Evolutionary conservation across 176 grass and related monocot genomes (phyloP).

Genomic region (Avena atlantica): DNA sequence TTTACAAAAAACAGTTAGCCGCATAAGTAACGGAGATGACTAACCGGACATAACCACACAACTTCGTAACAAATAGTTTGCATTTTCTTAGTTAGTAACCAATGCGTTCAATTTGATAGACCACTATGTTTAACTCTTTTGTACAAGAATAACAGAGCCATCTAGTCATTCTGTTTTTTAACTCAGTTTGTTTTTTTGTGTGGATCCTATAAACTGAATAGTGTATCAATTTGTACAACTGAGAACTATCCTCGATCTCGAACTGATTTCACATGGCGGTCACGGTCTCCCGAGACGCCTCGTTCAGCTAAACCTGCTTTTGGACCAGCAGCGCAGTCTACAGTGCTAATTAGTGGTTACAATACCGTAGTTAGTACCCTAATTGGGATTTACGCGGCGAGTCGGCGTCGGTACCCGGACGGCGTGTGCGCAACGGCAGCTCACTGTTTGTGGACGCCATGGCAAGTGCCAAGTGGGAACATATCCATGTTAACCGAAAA

Average conservation of each 20-base stretch:
- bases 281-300: neutral
- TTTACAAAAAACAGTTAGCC: too few relatives aligned
- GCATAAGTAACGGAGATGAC: too few relatives aligned
- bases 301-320: neutral
- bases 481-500: neutral
- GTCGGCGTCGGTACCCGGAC: conserved; percentile 13
- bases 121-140: too few relatives aligned
- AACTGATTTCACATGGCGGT: conserved; percentile 6
- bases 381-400: conserved; percentile 40
- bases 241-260: neutral
- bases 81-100: too few relatives aligned
- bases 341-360: neutral
- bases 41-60: too few relatives aligned
- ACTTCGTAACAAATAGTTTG: too few relatives aligned
- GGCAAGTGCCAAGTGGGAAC: neutral
- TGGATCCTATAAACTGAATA: neutral
- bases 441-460: neutral
- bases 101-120: too few relatives aligned
- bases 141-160: too few relatives aligned
- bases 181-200: neutral
- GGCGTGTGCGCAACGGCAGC: neutral
- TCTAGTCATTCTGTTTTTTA: neutral
- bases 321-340: neutral
- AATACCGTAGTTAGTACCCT: neutral
- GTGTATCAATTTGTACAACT: neutral